These are phyloP conservation scores for Boletus tylopilopsis DNA, from an alignment of 768 basidiomycete species.

Conservation along the genomic window DNA sequence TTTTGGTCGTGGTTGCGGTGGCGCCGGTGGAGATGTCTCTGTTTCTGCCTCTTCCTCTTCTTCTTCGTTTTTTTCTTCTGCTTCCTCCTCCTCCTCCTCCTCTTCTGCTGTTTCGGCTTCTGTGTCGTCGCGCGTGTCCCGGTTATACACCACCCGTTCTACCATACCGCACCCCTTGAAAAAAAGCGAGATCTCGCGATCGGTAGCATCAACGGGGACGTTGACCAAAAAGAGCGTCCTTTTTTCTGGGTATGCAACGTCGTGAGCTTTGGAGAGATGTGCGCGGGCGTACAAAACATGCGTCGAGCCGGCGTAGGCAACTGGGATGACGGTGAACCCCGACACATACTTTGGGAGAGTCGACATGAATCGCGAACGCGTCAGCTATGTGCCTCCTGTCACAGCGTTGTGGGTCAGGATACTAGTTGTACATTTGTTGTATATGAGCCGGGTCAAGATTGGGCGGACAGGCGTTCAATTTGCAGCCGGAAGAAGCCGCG, in stretches of 20 bases:
- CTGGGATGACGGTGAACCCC: constrained; percentile 37
- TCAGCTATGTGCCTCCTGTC: no score
- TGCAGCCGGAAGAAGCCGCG: no score
- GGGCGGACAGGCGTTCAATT: no score
- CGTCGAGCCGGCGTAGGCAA: constrained; percentile 39
- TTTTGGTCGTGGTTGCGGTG: no score
- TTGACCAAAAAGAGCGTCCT: constrained; percentile 89
- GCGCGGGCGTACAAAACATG: constrained; percentile 79
- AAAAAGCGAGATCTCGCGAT: constrained; percentile 71
- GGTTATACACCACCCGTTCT: constrained; percentile 68
- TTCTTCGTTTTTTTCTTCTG: no score
- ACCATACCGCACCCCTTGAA: constrained; percentile 77
- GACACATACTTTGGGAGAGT: constrained; percentile 24
- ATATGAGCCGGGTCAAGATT: no score
- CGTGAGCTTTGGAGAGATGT: constrained; percentile 50
- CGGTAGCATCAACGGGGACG: constrained; percentile 83
- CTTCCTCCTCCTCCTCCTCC: no score
- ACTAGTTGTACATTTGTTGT: no score
- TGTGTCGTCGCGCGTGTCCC: constrained; percentile 32
- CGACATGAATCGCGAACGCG: constrained; percentile 11
- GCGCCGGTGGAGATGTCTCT: not conserved
- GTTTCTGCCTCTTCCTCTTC: constrained; percentile 16
- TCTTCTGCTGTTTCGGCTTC: constrained; percentile 28
- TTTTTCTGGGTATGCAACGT: constrained; percentile 40
- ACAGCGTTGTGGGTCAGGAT: no score